Base-by-base conservation (phyloP, 441 rosid species). In the Adansonia gregorii region DNA sequence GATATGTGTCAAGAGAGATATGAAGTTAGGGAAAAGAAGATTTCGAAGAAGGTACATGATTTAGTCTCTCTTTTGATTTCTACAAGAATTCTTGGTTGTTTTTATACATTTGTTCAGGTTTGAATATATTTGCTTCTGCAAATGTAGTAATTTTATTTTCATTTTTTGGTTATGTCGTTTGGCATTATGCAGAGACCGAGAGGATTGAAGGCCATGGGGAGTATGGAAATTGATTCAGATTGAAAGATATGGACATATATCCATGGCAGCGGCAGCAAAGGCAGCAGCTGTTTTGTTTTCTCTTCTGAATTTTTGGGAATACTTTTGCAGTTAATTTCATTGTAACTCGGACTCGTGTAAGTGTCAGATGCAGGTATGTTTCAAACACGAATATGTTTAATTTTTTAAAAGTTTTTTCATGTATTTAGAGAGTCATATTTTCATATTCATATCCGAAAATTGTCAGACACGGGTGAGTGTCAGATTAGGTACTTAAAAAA, bases 1-100 rank as follows among this genome's bases (percentile, higher is more conserved):
- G 94, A 90, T 83, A 88, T 90, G 92, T 85, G 91, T 76, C 94
- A 88, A 76, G 94, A 90, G 83, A 90, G 94, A 82, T 90, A 90
- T 78, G 94, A 90, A 84, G 94, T 90, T 41, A 88, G 91, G 88
- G 92, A 90, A 85, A 90, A 87, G 87, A 90, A 90, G 87, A 85
- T 85, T 74, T 83, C 83, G 49, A 88, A 90, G 81, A 90, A 90
- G 94, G 94, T 90, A 85, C 12, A 35, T n/a, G 6, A 5, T 76
- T 20, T 1, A 17, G 20, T 49, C 19, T 76, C 39, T 20, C 73
- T 15, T 19, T 24, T 64, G 9, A 17, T 45, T 39, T 59, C 22
- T 19, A 0, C 27, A 56, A 9, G 56, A 3, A 43, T 22, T 55
- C 46, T 77, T 71, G 11, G 2, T 6, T 24, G 15, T 31, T 63